phyloP scores from a whole-genome alignment of 768 basidiomycete genomes.

The Auriculariales sp. region DNA sequence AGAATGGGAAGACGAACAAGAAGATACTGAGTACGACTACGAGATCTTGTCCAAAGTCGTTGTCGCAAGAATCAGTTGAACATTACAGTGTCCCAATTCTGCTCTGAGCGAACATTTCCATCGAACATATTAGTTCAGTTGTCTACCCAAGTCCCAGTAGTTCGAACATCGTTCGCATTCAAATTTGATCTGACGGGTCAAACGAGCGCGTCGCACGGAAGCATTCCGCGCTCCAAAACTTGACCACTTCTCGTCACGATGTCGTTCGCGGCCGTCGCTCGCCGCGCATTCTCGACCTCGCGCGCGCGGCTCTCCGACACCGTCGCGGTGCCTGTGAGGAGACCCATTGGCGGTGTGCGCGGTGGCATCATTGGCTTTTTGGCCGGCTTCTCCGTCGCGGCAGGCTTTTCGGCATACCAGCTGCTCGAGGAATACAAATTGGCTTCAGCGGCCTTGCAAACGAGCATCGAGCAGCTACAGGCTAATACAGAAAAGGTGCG shows the following conservation, averaged over 20 bases:
- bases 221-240: too few relatives aligned
- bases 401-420: conserved; percentile 74
- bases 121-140: too few relatives aligned
- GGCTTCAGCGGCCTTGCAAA: conserved; percentile 75
- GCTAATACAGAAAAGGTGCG: conserved; percentile 66
- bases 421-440: conserved; percentile 82
- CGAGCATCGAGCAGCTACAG: conserved; percentile 78
- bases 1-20: conserved; percentile 17
- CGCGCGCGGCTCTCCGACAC: conserved; percentile 27
- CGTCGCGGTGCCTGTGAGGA: conserved; percentile 38
- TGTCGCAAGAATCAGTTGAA: too few relatives aligned
- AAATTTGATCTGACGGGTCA: too few relatives aligned
- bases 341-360: conserved; percentile 50
- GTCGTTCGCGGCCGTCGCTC: neutral
- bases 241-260: too few relatives aligned
- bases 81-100: too few relatives aligned
- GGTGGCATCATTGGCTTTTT: conserved; percentile 67
- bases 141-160: too few relatives aligned
- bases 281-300: conserved; percentile 25
- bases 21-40: conserved; percentile 16
- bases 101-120: too few relatives aligned
- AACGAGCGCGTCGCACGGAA: too few relatives aligned
- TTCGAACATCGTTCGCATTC: too few relatives aligned
- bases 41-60: conserved; percentile 20
- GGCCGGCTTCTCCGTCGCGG: conserved; percentile 81